Conservation (phyloP, 768 basidiomycete species). For the Kwoniella dejecticola region DNA sequence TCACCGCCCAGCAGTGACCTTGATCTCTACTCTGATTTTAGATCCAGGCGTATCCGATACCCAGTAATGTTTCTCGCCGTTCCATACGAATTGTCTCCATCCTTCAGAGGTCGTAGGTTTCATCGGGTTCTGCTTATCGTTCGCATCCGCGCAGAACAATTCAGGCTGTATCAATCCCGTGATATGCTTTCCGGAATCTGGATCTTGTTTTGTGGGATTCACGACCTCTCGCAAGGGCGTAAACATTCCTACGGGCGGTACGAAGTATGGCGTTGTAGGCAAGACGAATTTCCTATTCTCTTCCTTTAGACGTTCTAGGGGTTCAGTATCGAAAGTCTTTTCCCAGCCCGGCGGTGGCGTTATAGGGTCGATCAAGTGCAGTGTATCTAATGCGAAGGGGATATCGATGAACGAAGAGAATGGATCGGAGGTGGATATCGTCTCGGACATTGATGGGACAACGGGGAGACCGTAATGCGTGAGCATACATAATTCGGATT, state of each 20-base stretch:
- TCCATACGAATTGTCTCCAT: constrained; percentile 51
- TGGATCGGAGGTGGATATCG: constrained; percentile 26
- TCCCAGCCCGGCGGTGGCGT: constrained; percentile 44
- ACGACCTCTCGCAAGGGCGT: constrained; percentile 49
- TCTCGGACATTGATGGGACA: constrained; percentile 23
- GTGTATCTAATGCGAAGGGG: constrained; percentile 42
- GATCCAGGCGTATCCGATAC: constrained; percentile 39
- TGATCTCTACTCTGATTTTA: constrained; percentile 51
- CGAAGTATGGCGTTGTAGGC: constrained; percentile 35
- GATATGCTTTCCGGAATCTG: constrained; percentile 31
- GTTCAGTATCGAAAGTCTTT: constrained; percentile 36
- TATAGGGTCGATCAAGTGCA: constrained; percentile 36
- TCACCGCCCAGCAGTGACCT: constrained; percentile 51
- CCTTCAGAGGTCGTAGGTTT: constrained; percentile 39
- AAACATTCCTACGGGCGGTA: constrained; percentile 41
- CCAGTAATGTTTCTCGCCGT: constrained; percentile 54
- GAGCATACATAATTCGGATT: constrained; percentile 48
- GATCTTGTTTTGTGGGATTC: constrained; percentile 36
- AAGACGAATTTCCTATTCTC: constrained; percentile 45
- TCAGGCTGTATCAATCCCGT: constrained; percentile 45
- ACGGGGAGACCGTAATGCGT: constrained; percentile 39
- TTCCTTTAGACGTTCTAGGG: constrained; percentile 23
- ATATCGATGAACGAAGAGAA: constrained; percentile 39
- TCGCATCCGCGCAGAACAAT: constrained; percentile 54
- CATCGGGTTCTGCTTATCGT: constrained; percentile 49